Evolutionary conservation across 768 basidiomycete genomes (phyloP).

Genomic region (Tephrocybe sp.): DNA sequence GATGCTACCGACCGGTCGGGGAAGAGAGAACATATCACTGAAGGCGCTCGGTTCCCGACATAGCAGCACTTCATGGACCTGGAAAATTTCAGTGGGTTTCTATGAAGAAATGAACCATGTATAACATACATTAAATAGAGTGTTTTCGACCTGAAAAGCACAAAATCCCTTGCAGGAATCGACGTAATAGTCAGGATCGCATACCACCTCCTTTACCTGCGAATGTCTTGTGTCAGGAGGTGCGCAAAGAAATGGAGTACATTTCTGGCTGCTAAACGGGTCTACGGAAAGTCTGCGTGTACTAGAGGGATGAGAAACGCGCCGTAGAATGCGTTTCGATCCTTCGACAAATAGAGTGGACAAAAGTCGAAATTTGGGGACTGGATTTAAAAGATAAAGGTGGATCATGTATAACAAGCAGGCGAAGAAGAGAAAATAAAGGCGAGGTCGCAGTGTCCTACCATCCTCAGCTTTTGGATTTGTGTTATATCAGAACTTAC

Average conservation of each 20-base stretch:
- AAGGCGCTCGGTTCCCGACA: conserved; percentile 41
- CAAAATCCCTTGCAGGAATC: conserved; percentile 47
- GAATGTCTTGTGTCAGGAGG: conserved; percentile 2
- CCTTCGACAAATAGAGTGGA: conserved; percentile 27
- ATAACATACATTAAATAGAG: conserved; percentile 55
- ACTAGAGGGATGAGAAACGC: conserved; percentile 10
- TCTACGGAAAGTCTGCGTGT: conserved; percentile 8
- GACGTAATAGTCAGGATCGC: conserved; percentile 31
- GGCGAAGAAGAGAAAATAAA: conserved; percentile 10
- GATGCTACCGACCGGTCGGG: conserved; percentile 19
- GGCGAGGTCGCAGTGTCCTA: conserved; percentile 13
- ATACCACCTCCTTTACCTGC: conserved; percentile 17
- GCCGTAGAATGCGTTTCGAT: conserved; percentile 28
- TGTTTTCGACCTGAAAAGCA: conserved; percentile 57
- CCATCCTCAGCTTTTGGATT: conserved; percentile 4
- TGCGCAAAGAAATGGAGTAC: conserved; percentile 8
- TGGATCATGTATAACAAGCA: conserved; percentile 30
- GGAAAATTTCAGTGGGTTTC: not conserved
- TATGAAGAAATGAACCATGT: not conserved
- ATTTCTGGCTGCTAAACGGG: conserved; percentile 14
- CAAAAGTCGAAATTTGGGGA: conserved; percentile 33
- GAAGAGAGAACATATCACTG: conserved; percentile 38
- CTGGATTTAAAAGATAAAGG: conserved; percentile 33
- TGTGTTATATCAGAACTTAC: conserved; percentile 17
- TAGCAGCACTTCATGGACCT: conserved; percentile 46